Conservation (phyloP, 257 asterid genomes). For the Solanum sparsipilum region DNA sequence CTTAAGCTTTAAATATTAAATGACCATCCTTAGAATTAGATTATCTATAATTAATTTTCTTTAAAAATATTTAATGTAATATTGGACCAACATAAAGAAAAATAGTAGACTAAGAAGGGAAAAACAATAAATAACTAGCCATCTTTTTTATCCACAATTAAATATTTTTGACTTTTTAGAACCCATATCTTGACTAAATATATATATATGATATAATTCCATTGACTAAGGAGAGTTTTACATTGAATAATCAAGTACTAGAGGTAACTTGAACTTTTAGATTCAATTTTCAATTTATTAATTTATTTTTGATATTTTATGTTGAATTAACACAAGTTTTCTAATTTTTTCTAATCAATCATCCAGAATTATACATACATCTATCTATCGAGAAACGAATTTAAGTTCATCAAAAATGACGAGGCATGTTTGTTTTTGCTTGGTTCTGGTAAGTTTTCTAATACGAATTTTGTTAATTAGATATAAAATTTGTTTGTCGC, state of each 20-base stretch:
- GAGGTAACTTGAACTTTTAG: neutral
- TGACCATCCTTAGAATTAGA: neutral
- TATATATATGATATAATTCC: neutral
- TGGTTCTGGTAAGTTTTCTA: constrained; percentile 24
- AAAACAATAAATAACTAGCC: neutral
- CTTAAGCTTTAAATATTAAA: neutral
- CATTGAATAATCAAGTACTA: neutral
- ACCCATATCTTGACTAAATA: neutral
- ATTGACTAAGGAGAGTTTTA: neutral
- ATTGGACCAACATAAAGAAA: neutral
- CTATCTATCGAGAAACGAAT: constrained; percentile 8
- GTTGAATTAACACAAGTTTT: neutral
- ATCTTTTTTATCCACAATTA: neutral
- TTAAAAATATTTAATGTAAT: neutral
- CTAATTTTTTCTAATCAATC: neutral
- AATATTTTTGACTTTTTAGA: neutral
- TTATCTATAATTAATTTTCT: neutral
- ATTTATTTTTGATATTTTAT: neutral
- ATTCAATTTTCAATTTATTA: neutral
- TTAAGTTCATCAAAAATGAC: constrained; percentile 20
- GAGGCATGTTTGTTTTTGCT: constrained; percentile 26
- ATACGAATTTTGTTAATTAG: neutral
- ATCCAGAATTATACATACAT: neutral
- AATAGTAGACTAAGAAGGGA: neutral
- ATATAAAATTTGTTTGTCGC: neutral